Conservation (phyloP, 495 filamentous ascomycete species). For the Hypoxylon crocopeplum region DNA sequence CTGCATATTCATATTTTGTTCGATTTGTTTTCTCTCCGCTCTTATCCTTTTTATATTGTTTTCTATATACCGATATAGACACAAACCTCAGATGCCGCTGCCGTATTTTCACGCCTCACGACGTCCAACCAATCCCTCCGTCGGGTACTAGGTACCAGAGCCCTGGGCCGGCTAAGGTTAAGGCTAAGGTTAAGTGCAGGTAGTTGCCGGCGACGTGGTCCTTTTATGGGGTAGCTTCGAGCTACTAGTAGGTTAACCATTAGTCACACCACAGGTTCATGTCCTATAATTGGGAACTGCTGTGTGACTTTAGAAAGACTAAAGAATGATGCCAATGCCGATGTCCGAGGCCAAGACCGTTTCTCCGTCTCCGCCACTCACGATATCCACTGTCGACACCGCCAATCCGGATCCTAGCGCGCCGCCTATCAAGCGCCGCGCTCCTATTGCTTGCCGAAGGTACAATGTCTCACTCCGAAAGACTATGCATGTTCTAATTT, state of each 20-base stretch:
- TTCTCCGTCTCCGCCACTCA: conserved; percentile 8
- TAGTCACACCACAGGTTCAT: conserved; percentile 23
- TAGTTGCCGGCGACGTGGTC: background rate
- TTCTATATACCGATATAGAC: no score
- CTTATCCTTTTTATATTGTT: no score
- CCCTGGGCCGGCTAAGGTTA: no score
- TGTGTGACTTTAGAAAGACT: conserved; percentile 17
- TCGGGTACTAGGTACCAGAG: no score
- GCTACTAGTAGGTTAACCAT: no score
- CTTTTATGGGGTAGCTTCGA: conserved; percentile 12
- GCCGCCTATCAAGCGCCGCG: conserved; percentile 49
- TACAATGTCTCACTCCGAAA: conserved; percentile 31
- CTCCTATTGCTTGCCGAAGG: conserved; percentile 59
- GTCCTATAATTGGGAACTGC: conserved; percentile 28
- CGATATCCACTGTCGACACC: conserved; percentile 11
- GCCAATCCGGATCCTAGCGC: conserved; percentile 14
- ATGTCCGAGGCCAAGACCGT: conserved; percentile 14
- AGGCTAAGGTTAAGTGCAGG: conserved; percentile 1
- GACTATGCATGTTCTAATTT: background rate
- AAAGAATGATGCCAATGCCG: conserved; percentile 10
- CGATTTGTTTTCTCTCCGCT: background rate
- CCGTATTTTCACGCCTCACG: no score
- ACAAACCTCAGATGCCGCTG: no score
- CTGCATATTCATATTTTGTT: conserved; percentile 4
- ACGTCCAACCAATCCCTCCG: no score